Base-by-base conservation (phyloP, 768 basidiomycete genomes). In the Leccinellum albellum region DNA sequence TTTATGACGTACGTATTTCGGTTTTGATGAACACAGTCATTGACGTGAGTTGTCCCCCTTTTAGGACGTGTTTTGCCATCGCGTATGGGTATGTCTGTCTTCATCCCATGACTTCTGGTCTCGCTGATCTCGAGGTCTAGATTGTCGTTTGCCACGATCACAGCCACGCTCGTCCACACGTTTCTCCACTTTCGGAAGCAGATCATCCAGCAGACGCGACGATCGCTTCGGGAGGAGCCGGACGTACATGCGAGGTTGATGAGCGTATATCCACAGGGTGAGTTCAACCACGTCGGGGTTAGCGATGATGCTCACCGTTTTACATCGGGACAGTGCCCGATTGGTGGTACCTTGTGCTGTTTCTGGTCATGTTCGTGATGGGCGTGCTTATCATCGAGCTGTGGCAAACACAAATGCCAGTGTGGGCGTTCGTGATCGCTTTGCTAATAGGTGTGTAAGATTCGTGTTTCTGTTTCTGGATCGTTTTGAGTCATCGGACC, bases 201-300 rank as follows among this genome's bases (percentile, higher is more conserved):
- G 69, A 89, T 93, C 56, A 85, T 85, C 79, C 76, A 75, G 4
- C 89, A 90, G 69, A 74, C 84, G 20, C 83, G 88, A 48, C 80
- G 85, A 53, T 79, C 89, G 4, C 79, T 89, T 70, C 70, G 79
- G 49, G 92, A 93, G 64, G 87, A 90, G 64, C 87, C 88, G 0
- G 91, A 94, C 74, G 83, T 94, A 58, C 91, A 94, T 64, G 88
- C 89, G 20, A 82, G 89, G 13, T 76, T 94, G 35, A 94, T 94
- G 92, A 76, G 80, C 13, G 73, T 74, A 50, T 94, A 94, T 67
- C 77, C 75, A 1, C 88, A 68, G 59, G 70, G 72, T 73, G 60
- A 40, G 3, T 15, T 40, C 3, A 10, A 40, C 9, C 3, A 10
- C 32, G 17, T 26, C 31, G 10, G 13, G 9, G 17, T 21, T 42